Evolutionary conservation across 2,329 filamentous ascomycete species (phyloP).

Genomic region (Talaromyces sp.): DNA sequence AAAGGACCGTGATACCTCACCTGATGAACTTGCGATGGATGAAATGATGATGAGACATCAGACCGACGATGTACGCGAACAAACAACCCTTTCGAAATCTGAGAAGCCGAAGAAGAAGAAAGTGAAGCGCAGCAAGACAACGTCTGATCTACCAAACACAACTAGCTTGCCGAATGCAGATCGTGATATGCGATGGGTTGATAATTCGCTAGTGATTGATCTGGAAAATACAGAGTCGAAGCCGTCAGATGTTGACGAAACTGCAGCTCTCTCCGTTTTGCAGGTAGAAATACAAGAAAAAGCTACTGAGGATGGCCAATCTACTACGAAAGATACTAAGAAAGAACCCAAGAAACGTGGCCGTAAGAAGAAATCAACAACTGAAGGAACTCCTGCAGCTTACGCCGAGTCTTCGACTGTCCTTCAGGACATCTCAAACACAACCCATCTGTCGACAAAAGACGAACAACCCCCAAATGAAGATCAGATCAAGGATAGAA

Average conservation of each 20-base stretch:
- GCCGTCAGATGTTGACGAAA: neutral
- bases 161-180: conserved; percentile 29
- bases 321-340: conserved; percentile 2
- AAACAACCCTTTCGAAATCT: neutral
- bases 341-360: conserved; percentile 37
- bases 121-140: conserved; percentile 39
- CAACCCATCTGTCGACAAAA: neutral
- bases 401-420: neutral
- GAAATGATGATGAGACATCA: neutral
- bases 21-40: neutral
- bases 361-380: conserved; percentile 31
- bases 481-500: neutral
- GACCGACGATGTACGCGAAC: neutral
- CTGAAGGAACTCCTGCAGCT: neutral
- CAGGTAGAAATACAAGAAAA: neutral
- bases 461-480: conserved; percentile 3
- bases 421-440: conserved; percentile 9
- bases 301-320: conserved; percentile 3
- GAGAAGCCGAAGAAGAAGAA: conserved; percentile 35
- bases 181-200: conserved; percentile 38
- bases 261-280: neutral
- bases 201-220: conserved; percentile 23
- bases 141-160: conserved; percentile 20
- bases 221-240: conserved; percentile 4
- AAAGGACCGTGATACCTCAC: neutral